Conservation (phyloP, 495 filamentous ascomycete species). For the Aspergillus leporis region DNA sequence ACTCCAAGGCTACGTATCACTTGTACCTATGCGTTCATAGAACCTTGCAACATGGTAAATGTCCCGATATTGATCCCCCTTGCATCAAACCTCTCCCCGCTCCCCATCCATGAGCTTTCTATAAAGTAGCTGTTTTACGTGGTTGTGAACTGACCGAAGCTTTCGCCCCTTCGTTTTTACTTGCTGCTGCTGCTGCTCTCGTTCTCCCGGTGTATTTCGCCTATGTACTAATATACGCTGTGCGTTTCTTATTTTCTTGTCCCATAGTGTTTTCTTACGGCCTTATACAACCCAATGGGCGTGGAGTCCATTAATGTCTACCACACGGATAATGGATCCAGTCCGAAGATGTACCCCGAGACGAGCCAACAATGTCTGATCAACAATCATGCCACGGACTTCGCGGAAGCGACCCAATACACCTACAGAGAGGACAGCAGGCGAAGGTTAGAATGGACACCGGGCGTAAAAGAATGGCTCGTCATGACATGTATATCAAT, state of each 20-base stretch:
- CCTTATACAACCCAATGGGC: constrained; percentile 13
- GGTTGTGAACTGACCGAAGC: background rate
- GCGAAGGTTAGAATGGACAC: constrained; percentile 23
- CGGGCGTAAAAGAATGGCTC: constrained; percentile 34
- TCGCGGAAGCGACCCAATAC: constrained; percentile 7
- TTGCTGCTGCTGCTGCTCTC: background rate
- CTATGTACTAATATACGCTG: background rate
- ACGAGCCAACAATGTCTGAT: constrained; percentile 13
- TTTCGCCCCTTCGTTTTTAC: background rate
- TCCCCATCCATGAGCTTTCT: background rate
- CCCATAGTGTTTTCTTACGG: background rate
- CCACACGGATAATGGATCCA: constrained; percentile 28
- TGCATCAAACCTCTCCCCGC: background rate
- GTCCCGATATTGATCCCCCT: background rate
- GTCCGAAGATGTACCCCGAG: constrained; percentile 12
- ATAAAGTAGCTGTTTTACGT: background rate
- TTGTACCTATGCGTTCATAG: background rate
- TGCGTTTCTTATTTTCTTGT: background rate
- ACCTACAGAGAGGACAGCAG: constrained; percentile 5
- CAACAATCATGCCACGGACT: background rate
- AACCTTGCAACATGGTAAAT: background rate
- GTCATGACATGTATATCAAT: constrained; percentile 35
- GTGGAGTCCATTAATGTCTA: constrained; percentile 16
- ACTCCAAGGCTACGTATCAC: background rate
- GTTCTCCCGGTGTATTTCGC: background rate